A percentile compares a stretch with the other conserved stretches of the same genome.
Evolutionary conservation across 2,329 filamentous ascomycete genomes (phyloP).

Genomic region (Fusarium floridanum): DNA sequence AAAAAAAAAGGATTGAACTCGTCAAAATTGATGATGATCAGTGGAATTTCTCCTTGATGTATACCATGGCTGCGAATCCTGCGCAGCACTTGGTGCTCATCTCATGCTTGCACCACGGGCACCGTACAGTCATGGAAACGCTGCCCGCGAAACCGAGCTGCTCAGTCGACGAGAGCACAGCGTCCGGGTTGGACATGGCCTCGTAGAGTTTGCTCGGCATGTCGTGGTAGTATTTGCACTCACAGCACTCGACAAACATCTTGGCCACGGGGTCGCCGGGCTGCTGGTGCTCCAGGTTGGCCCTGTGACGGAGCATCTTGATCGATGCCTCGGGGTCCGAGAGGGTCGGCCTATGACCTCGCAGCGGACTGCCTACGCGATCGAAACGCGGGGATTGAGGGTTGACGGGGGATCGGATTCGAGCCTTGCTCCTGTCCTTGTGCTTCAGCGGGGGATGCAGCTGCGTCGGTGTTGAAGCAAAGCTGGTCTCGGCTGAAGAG

Average conservation of each 20-base stretch:
- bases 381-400: constrained; percentile 10
- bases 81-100: constrained; percentile 79
- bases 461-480: constrained; percentile 52
- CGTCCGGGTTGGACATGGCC: constrained; percentile 72
- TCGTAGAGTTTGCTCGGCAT: constrained; percentile 75
- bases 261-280: constrained; percentile 65
- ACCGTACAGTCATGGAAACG: constrained; percentile 73
- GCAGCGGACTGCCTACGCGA: constrained; percentile 21
- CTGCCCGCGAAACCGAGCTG: constrained; percentile 66
- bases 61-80: constrained; percentile 75
- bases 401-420: constrained; percentile 24
- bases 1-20: constrained; percentile 7
- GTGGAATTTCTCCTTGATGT: constrained; percentile 74
- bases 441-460: constrained; percentile 55
- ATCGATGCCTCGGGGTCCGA: constrained; percentile 28
- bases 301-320: constrained; percentile 29
- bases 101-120: constrained; percentile 79
- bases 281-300: constrained; percentile 21
- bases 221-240: constrained; percentile 74
- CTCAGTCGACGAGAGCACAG: constrained; percentile 63
- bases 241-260: constrained; percentile 75
- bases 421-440: constrained; percentile 43
- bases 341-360: constrained; percentile 33
- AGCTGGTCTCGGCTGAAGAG: constrained; percentile 28
- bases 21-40: constrained; percentile 32